phyloP scores from a whole-genome alignment of 352 stramenopile genomes.

The Aphanomyces cochlioides region DNA sequence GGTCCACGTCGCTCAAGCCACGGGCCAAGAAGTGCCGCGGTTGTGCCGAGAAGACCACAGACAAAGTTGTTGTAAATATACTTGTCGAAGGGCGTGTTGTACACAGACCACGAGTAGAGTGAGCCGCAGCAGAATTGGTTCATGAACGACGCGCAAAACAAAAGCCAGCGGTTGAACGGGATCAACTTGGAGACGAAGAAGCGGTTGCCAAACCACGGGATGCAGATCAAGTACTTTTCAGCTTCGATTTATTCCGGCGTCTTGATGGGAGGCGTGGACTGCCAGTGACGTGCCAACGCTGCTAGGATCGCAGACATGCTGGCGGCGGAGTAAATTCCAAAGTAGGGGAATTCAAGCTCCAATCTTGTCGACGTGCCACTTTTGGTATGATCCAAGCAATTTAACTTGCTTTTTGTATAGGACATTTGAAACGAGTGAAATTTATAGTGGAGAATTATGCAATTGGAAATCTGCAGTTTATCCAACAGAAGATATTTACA shows the following conservation, averaged over 20 bases:
- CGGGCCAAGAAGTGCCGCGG: conserved; percentile 50
- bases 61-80: conserved; percentile 50
- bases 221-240: conserved; percentile 50
- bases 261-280: conserved; percentile 41
- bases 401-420: too few species aligned
- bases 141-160: conserved; percentile 55
- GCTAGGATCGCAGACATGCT: too few species aligned
- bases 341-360: too few species aligned
- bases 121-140: conserved; percentile 66
- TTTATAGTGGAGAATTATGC: too few species aligned
- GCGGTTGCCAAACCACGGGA: conserved; percentile 46
- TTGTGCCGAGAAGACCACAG: conserved; percentile 51
- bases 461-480: too few species aligned
- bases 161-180: conserved; percentile 60
- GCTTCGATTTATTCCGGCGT: conserved; percentile 48
- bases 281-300: too few species aligned
- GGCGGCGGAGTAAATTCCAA: too few species aligned
- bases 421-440: too few species aligned
- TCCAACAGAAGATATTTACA: too few species aligned
- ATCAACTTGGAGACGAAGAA: conserved; percentile 43
- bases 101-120: conserved; percentile 68
- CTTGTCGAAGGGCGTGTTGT: conserved; percentile 62
- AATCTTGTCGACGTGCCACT: too few species aligned
- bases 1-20: conserved; percentile 61
- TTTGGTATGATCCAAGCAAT: too few species aligned